Evolutionary conservation across 305 asterid genomes (phyloP).

Genomic region (Andrographis paniculata): DNA sequence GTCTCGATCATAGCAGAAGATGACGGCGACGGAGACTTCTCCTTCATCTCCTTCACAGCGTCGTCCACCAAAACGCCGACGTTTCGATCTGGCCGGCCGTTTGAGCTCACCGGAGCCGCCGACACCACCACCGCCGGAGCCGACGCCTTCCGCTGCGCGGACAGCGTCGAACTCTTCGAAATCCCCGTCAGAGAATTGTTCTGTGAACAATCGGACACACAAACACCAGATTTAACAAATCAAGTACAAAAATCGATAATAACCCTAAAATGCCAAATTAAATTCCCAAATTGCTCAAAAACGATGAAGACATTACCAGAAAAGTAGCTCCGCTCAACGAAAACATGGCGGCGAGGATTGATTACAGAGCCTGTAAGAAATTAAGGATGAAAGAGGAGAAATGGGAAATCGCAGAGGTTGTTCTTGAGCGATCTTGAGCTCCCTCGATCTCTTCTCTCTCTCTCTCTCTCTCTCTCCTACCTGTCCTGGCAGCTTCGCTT

Average conservation of each 20-base stretch:
- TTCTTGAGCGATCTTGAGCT: slow-evolving; percentile 11
- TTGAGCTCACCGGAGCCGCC: slow-evolving; percentile 42
- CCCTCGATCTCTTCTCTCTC: neutral
- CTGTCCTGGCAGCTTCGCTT: neutral
- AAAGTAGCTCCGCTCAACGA: slow-evolving; percentile 47
- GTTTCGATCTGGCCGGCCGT: slow-evolving; percentile 64
- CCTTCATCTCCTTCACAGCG: slow-evolving; percentile 51
- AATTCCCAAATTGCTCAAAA: neutral
- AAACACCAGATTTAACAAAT: neutral
- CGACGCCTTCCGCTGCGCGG: slow-evolving; percentile 36
- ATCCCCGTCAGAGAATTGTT: slow-evolving; percentile 54
- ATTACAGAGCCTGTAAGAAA: neutral
- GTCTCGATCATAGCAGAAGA: slow-evolving; percentile 23
- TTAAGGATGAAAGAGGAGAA: slow-evolving; percentile 12
- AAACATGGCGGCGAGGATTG: slow-evolving; percentile 28
- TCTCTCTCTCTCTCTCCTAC: neutral
- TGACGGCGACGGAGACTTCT: slow-evolving; percentile 28
- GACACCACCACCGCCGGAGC: slow-evolving; percentile 38
- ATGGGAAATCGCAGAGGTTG: slow-evolving; percentile 13
- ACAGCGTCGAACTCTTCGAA: slow-evolving; percentile 40
- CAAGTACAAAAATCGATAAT: too few relatives aligned
- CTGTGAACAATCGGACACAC: slow-evolving; percentile 27
- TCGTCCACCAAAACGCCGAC: slow-evolving; percentile 67
- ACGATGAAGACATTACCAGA: slow-evolving; percentile 32
- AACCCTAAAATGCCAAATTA: too few relatives aligned